phyloP scores from a whole-genome alignment of 2,329 filamentous ascomycete genomes.

The Microsporum canis region DNA sequence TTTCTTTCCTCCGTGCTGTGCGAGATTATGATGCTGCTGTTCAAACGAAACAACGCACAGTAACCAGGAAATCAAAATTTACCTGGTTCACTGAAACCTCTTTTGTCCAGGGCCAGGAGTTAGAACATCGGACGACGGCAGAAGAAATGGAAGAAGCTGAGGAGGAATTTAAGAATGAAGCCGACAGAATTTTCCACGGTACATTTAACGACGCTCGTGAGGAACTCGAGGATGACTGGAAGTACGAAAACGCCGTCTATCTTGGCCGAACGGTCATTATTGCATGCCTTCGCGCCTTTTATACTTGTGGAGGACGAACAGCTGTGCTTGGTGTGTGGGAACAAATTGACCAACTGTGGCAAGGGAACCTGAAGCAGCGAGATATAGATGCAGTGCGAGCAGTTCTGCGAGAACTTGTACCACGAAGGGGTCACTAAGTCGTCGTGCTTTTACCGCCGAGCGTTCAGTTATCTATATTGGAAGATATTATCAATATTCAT shows the following conservation, averaged over 20 bases:
- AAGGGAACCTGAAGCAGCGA: conserved; percentile 24
- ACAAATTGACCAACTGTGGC: conserved; percentile 32
- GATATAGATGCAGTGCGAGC: conserved; percentile 30
- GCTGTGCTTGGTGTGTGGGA: conserved; percentile 31
- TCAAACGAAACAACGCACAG: conserved; percentile 8
- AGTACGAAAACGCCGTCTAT: conserved; percentile 32
- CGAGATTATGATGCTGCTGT: conserved; percentile 26
- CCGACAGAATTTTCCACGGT: neutral
- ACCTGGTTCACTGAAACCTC: conserved; percentile 8
- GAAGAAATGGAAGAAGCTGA: neutral
- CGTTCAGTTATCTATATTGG: neutral
- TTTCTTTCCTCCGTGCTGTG: conserved; percentile 45
- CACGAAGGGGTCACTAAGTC: neutral
- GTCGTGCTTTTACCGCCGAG: neutral
- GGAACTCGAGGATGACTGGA: conserved; percentile 18
- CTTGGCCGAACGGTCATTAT: conserved; percentile 32
- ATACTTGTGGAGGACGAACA: conserved; percentile 25
- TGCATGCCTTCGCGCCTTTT: conserved; percentile 31
- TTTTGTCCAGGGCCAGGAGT: neutral
- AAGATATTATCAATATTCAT: neutral
- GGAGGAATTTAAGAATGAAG: neutral
- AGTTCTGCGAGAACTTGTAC: conserved; percentile 27
- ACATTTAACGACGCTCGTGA: neutral
- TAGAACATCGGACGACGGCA: neutral
- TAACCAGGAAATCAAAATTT: conserved; percentile 11